phyloP scores from a whole-genome alignment of 129 eudicot species.

The Rutidosis leptorrhynchoides region DNA sequence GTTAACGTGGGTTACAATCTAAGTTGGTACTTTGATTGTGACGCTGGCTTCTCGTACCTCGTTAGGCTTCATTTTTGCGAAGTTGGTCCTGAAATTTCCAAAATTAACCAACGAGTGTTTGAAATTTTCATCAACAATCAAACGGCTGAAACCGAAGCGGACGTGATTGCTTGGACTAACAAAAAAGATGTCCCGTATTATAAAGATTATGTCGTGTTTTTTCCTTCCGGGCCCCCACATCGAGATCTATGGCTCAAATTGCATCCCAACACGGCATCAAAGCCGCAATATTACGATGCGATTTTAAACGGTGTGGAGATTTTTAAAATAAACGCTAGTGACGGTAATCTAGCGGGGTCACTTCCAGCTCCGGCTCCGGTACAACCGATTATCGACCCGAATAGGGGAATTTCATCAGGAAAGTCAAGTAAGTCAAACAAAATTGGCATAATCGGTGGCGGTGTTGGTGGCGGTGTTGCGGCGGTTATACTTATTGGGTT shows the following conservation, averaged over 20 bases:
- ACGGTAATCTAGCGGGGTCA: constrained; percentile 73
- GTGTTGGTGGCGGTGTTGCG: constrained; percentile 72
- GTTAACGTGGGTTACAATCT: constrained; percentile 56
- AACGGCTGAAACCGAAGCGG: constrained; percentile 56
- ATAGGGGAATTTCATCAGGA: constrained; percentile 6
- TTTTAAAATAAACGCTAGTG: constrained; percentile 53
- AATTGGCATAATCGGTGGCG: constrained; percentile 58
- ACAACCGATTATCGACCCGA: constrained; percentile 32
- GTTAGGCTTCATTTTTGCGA: constrained; percentile 93
- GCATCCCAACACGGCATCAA: constrained; percentile 43
- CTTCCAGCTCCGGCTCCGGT: constrained; percentile 65
- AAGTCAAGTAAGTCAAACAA: constrained; percentile 42
- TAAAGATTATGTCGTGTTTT: constrained; percentile 55
- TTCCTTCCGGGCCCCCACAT: constrained; percentile 50
- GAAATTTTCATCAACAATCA: constrained; percentile 60
- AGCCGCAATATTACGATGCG: constrained; percentile 42
- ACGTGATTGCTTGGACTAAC: constrained; percentile 53
- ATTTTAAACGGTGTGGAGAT: constrained; percentile 81
- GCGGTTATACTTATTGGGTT: constrained; percentile 54
- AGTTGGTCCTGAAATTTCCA: constrained; percentile 26
- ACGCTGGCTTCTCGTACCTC: constrained; percentile 69
- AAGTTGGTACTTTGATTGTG: constrained; percentile 71
- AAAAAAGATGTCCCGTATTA: constrained; percentile 37
- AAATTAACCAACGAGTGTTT: constrained; percentile 64
- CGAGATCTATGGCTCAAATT: constrained; percentile 65